Base-by-base conservation (phyloP, 169 alveolate species). In the Cryptosporidium ubiquitum region DNA sequence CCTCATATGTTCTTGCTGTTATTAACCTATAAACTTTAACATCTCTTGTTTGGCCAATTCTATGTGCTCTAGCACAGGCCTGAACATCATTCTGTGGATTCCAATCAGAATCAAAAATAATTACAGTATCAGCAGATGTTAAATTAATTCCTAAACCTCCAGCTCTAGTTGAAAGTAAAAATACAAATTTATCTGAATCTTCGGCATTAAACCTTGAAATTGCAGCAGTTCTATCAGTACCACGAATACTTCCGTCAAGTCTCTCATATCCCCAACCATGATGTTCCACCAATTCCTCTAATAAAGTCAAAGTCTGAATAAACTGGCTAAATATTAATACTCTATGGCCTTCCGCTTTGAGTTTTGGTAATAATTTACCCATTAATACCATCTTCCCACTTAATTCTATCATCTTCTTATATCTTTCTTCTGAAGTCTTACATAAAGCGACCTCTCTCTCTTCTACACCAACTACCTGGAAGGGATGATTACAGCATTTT, bases 401-500 rank as follows among this genome's bases (percentile, higher is more conserved):
- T 58, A 94, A 86, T 73, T 94, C 96, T 12, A 94, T 60, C 92
- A 94, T 92, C 68, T 92, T 93, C 84, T 93, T 92, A 31, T 92
- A 92, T 70, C 85, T 47, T 68, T 68, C 91, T 68, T 68, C 91
- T 55, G 55, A 57, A 61, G 91, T 84, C 89, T 49, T 71, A 37
- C 91, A 91, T 44, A 69, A 60, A n/a, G 84, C 92, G 40, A 68
- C 74, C 31, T 66, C 89, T 18, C 84, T 14, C 86, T 71, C 92
- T 91, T 96, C 98, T 0, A 96, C 96, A 51, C 98, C 98, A 64
- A 96, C 96, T 16, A 97, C 95, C 64, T 96, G 93, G 91, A 92
- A 96, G n/a, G 98, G 97, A 86, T 97, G 99, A 79, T 96, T 96
- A 92, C 99, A 97, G 70, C 98, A 96, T 85, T 97, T 97, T 68